These are phyloP conservation scores for Gomphus sp. DNA, from an alignment of 1,284 basidiomycete genomes.

Conservation along the genomic window DNA sequence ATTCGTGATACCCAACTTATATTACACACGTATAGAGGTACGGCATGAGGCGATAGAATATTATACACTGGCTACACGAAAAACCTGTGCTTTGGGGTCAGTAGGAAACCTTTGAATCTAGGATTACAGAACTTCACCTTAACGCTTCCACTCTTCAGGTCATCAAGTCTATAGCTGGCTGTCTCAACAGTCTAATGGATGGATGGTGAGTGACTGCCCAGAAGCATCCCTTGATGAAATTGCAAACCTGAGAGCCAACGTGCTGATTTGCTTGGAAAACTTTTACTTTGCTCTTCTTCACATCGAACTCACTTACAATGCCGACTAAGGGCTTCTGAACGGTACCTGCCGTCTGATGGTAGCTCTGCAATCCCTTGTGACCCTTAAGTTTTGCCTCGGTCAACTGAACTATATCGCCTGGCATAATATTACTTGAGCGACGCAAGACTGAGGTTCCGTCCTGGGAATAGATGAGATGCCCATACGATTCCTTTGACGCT, in stretches of 20 bases:
- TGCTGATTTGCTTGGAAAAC: conserved; percentile 77
- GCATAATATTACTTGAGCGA: conserved; percentile 70
- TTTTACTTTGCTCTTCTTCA: conserved; percentile 77
- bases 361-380: conserved; percentile 72
- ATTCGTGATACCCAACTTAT: conserved; percentile 6
- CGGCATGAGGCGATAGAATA: not conserved
- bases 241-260: conserved; percentile 59
- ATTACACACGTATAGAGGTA: not conserved
- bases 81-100: conserved; percentile 28
- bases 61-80: conserved; percentile 39
- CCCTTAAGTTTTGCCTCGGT: conserved; percentile 80
- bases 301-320: conserved; percentile 74
- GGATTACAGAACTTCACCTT: conserved; percentile 41
- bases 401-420: conserved; percentile 76
- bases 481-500: conserved; percentile 37
- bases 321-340: conserved; percentile 58
- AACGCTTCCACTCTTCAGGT: conserved; percentile 76
- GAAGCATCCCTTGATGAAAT: conserved; percentile 7
- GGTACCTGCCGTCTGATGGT: conserved; percentile 54
- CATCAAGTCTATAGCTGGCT: conserved; percentile 79
- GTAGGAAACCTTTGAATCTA: not conserved
- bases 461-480: conserved; percentile 71
- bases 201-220: conserved; percentile 11
- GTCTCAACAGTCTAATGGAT: conserved; percentile 57
- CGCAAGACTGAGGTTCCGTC: conserved; percentile 57